A percentile compares a stretch with the other conserved stretches of the same genome.
These are phyloP conservation scores for Aspergillus floridensis DNA, from an alignment of 2,329 filamentous ascomycete genomes.

Conservation along the genomic window DNA sequence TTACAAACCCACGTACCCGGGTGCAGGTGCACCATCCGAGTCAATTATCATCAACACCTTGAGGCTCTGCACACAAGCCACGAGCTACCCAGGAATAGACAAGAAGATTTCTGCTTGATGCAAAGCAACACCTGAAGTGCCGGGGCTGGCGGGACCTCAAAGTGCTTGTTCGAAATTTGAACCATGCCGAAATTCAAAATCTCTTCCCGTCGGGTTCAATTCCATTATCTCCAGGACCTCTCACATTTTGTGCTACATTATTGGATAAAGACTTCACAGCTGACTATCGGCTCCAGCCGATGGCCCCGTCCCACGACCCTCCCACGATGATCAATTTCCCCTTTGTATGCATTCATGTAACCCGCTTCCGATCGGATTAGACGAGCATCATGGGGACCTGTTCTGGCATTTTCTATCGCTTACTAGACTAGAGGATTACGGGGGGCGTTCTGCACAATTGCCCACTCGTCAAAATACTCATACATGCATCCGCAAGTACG, in stretches of 20 bases:
- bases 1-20: neutral
- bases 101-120: neutral
- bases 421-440: too few relatives aligned
- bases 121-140: neutral
- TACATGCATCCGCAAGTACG: neutral
- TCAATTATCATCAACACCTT: neutral
- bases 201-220: neutral
- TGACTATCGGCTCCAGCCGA: neutral
- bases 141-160: neutral
- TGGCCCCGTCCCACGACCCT: neutral
- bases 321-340: neutral
- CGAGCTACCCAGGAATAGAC: neutral
- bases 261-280: neutral
- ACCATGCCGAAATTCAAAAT: neutral
- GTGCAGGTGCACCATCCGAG: neutral
- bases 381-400: neutral
- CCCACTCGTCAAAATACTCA: neutral
- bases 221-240: neutral
- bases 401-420: neutral
- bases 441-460: too few relatives aligned
- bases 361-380: neutral
- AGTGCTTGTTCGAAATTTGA: neutral
- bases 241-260: neutral
- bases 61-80: neutral
- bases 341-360: neutral